Percentiles rank a stretch among this genome's conserved stretches.
phyloP scores from a whole-genome alignment of 2,329 filamentous ascomycete species.

The Xylariaceae sp. region DNA sequence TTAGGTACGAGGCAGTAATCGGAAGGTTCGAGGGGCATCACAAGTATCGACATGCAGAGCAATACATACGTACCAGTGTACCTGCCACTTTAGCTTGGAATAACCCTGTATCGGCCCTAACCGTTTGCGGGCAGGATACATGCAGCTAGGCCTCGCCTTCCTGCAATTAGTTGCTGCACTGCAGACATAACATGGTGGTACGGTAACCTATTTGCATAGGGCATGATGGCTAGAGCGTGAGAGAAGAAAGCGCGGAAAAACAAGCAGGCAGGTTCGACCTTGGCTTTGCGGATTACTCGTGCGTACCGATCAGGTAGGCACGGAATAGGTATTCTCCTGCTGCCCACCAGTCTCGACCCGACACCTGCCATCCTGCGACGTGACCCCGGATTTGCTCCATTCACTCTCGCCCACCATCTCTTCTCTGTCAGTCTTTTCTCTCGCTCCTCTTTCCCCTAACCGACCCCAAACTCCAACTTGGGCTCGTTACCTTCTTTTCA shows the following conservation, averaged over 20 bases:
- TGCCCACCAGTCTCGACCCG: neutral
- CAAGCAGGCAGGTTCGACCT: too few relatives aligned
- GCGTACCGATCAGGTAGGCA: too few relatives aligned
- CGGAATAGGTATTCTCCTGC: neutral
- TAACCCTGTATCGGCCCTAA: neutral
- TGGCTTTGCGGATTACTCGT: too few relatives aligned
- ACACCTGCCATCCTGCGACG: neutral
- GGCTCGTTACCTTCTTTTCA: neutral
- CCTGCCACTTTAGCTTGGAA: neutral
- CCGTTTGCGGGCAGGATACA: neutral
- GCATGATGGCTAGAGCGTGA: neutral
- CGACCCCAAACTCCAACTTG: constrained; percentile 10
- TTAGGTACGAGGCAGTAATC: neutral
- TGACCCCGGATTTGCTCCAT: neutral
- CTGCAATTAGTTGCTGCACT: neutral
- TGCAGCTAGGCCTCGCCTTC: neutral
- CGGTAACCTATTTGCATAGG: neutral
- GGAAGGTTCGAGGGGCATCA: neutral
- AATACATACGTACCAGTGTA: neutral
- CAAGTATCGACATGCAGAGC: neutral
- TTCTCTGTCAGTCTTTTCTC: neutral
- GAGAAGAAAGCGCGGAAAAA: neutral
- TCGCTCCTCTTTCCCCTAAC: constrained; percentile 7
- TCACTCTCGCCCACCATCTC: neutral
- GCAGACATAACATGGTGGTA: neutral